phyloP scores from a whole-genome alignment of 2,329 filamentous ascomycete species.

The Fusarium stilboides region DNA sequence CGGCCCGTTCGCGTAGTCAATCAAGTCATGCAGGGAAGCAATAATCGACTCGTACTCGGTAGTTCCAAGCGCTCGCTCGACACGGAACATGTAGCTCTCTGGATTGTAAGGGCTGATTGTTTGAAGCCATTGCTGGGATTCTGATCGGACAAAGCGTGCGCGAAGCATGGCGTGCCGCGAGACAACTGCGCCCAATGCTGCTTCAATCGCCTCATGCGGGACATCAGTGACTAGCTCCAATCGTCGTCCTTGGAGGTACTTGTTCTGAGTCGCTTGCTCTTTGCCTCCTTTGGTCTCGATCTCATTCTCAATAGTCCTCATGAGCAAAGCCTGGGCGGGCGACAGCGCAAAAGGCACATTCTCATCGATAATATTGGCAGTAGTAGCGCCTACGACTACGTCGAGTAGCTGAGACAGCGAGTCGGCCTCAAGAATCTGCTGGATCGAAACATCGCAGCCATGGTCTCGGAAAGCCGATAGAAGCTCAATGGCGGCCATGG shows the following conservation, averaged over 20 bases:
- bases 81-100: conserved; percentile 12
- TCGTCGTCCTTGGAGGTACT: conserved; percentile 12
- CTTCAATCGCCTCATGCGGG: conserved; percentile 14
- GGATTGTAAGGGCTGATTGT: conserved; percentile 15
- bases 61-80: conserved; percentile 13
- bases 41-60: conserved; percentile 14
- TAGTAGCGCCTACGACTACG: conserved; percentile 12
- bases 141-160: conserved; percentile 17
- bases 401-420: conserved; percentile 14
- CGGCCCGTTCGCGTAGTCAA: conserved; percentile 5
- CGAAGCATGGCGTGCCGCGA: conserved; percentile 15
- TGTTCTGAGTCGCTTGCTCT: conserved; percentile 15
- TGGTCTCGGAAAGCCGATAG: conserved; percentile 16
- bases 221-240: conserved; percentile 13
- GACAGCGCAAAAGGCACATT: conserved; percentile 16
- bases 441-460: conserved; percentile 17
- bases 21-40: conserved; percentile 11
- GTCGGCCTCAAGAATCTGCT: conserved; percentile 16
- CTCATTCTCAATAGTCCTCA: conserved; percentile 14
- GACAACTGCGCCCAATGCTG: conserved; percentile 16
- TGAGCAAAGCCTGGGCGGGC: conserved; percentile 13
- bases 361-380: conserved; percentile 9
- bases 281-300: conserved; percentile 13
- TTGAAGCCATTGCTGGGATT: conserved; percentile 16
- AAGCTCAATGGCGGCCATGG: conserved; percentile 14